Evolutionary conservation across 257 asterid genomes (phyloP), one percentile per base, ranked within the genome.

Genomic region (Nyctanthes arbortristis): DNA sequence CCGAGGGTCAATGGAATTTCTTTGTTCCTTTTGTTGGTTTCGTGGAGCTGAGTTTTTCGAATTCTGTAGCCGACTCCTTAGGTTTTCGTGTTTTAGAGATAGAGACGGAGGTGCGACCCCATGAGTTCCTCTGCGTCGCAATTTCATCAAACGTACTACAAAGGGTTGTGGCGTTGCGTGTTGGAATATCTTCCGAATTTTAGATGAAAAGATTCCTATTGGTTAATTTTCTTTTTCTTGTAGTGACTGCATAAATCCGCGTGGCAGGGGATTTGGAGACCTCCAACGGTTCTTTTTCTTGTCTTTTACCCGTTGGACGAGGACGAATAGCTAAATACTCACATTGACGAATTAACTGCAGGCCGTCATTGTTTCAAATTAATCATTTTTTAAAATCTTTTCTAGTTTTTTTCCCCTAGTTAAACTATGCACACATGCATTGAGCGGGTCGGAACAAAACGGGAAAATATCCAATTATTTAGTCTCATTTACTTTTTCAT

Each of bases 11-110:
- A 16, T 28, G 33, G 32, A 62, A 28, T 62, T 62, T 13, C 45
- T 62, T 40, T 24, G 28, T 40, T 40, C 20, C 31, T 29, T 24
- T 14, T 34, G 31, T 59, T 29, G n/a, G n/a, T n/a, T 57, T 20
- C 57, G 13, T 10, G 40, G 39, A 69, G 77, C 61, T 4, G 47
- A 70, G 32, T 18, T 64, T 14, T 24, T 55, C 7, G 65, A 62
- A 65, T 34, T 33, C 71, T 39, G 61, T 33, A 52, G 66, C 73
- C 78, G 73, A 67, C 45, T 47, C 67, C 67, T 64, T 57, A 59
- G 80, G 67, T 72, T 36, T 47, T 5, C 57, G 57, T 47, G 28
- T 47, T 47, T 20, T 20, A n/a, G n/a, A n/a, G n/a, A n/a, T n/a
- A n/a, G n/a, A n/a, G n/a, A n/a, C n/a, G n/a, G n/a, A n/a, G n/a